Evolutionary conservation across 2,329 filamentous ascomycete genomes (phyloP).

Genomic region (Fusarium sororula): DNA sequence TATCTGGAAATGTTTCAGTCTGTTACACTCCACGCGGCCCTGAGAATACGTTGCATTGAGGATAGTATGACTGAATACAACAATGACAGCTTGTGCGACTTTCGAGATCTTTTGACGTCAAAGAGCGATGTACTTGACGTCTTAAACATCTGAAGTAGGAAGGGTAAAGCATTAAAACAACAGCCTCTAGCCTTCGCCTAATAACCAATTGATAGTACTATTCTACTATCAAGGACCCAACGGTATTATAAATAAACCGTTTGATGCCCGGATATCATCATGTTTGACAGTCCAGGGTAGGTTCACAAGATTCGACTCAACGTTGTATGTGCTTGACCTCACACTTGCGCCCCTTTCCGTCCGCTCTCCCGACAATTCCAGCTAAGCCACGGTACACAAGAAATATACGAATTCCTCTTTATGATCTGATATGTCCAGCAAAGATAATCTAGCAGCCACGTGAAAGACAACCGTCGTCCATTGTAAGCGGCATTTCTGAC

Average conservation of each 20-base stretch:
- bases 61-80: not conserved
- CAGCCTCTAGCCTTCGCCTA: rapidly evolving
- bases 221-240: rapidly evolving
- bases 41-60: constrained; percentile 23
- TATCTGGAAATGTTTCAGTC: not conserved
- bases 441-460: not conserved
- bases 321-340: not conserved
- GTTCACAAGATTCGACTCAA: not conserved
- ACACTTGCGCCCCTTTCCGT: not conserved
- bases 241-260: not conserved
- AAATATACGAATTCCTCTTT: not conserved
- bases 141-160: rapidly evolving
- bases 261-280: not conserved
- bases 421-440: not conserved
- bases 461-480: not conserved
- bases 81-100: not conserved
- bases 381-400: not conserved
- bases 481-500: constrained; percentile 1
- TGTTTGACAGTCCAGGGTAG: not conserved
- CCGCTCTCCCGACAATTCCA: not conserved
- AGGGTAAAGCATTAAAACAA: not conserved
- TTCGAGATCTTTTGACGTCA: not conserved
- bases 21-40: constrained; percentile 14
- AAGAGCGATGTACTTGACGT: too few relatives aligned
- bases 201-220: not conserved